These are phyloP conservation scores for Debaryomyces sp. DNA, from an alignment of 1,139 yeast species.

Conservation along the genomic window DNA sequence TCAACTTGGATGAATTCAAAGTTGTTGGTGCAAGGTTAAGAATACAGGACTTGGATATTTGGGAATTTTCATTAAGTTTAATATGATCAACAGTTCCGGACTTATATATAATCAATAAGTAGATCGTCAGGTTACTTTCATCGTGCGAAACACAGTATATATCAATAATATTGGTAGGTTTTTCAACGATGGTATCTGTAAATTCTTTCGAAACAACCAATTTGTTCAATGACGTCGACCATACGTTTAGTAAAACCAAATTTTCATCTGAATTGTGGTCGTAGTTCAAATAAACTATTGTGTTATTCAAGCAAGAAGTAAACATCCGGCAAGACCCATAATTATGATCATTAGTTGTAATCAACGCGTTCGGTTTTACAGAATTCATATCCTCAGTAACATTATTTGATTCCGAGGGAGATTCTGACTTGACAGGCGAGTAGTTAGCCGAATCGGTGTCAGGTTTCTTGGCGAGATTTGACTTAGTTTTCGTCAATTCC, in stretches of 20 bases:
- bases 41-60: neutral
- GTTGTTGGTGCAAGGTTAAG: neutral
- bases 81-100: neutral
- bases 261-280: conserved; percentile 8
- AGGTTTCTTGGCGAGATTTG: neutral
- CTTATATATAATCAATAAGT: conserved; percentile 2
- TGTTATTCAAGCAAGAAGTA: conserved; percentile 9
- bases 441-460: neutral
- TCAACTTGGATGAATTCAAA: conserved; percentile 9
- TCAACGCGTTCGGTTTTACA: conserved; percentile 11
- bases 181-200: conserved; percentile 5
- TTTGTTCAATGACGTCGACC: conserved; percentile 9
- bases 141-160: conserved; percentile 6
- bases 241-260: conserved; percentile 11
- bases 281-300: conserved; percentile 12
- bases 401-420: neutral
- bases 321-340: conserved; percentile 14
- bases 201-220: conserved; percentile 10
- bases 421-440: conserved; percentile 7
- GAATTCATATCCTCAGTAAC: neutral
- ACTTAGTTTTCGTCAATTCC: neutral
- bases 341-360: conserved; percentile 11
- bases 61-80: neutral
- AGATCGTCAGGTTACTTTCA: neutral
- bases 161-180: conserved; percentile 8